A percentile compares a stretch with the other conserved stretches of the same genome.
These are phyloP conservation scores for Quercus dentata DNA, from an alignment of 306 rosid genomes.

Conservation along the genomic window DNA sequence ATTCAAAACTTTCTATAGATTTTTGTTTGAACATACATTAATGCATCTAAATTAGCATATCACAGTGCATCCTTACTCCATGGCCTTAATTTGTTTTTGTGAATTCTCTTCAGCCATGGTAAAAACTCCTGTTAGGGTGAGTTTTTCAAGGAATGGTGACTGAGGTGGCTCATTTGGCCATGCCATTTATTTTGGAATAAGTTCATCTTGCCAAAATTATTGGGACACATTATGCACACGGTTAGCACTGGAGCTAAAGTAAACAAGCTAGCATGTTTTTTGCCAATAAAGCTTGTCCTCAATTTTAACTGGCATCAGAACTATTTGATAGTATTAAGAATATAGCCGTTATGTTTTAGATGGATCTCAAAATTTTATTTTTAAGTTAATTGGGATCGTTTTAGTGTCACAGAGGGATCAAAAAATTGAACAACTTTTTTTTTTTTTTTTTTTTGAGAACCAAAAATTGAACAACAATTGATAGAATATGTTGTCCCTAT, in stretches of 20 bases:
- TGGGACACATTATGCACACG: not conserved
- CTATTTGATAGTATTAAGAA: not conserved
- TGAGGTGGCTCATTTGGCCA: not conserved
- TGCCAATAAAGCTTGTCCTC: not conserved
- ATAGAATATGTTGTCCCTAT: not conserved
- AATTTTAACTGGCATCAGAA: not conserved
- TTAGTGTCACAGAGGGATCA: slow-evolving; percentile 1
- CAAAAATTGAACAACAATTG: not conserved
- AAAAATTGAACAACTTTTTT: not conserved
- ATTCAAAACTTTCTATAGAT: too few species aligned
- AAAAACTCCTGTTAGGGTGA: slow-evolving; percentile 10
- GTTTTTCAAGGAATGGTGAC: slow-evolving; percentile 6
- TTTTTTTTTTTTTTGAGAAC: too few species aligned
- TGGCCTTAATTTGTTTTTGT: not conserved
- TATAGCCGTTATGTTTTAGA: slow-evolving; percentile 3
- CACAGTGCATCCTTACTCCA: not conserved
- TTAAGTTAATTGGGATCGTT: not conserved
- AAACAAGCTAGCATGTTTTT: not conserved
- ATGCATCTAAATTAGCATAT: not conserved
- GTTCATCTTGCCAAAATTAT: not conserved
- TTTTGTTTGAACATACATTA: slow-evolving; percentile 7
- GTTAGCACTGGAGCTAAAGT: not conserved
- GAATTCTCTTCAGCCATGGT: not conserved
- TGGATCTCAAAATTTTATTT: not conserved
- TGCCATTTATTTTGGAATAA: not conserved